phyloP scores from a whole-genome alignment of 208 protist species.

The Phytomonas serpens region DNA sequence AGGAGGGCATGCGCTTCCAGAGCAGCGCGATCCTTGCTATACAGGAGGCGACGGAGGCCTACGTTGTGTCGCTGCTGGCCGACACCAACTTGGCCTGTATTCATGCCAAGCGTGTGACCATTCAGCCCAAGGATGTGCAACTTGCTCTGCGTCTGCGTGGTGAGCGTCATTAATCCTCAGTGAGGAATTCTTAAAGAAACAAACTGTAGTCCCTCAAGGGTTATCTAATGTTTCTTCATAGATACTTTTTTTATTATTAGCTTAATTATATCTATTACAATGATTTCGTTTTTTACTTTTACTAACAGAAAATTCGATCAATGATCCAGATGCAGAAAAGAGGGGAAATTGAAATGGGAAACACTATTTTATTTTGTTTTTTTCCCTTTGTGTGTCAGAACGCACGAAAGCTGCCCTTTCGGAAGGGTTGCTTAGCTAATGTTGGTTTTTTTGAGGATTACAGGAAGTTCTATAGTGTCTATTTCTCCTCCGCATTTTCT shows the following conservation, averaged over 20 bases:
- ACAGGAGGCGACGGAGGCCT: conserved; percentile 90
- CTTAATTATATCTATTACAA: conserved; percentile 10
- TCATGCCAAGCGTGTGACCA: conserved; percentile 82
- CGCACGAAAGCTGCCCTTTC: not conserved
- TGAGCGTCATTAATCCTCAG: conserved; percentile 35
- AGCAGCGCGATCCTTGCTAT: conserved; percentile 68
- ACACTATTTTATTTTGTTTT: conserved; percentile 7
- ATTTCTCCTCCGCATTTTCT: not conserved
- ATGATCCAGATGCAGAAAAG: conserved; percentile 1
- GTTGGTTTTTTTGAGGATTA: not conserved
- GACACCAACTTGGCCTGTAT: conserved; percentile 88
- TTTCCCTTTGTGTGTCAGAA: not conserved
- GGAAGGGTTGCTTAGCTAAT: not conserved
- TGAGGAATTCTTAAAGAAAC: conserved; percentile 10
- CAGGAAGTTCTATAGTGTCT: not conserved
- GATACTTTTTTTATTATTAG: conserved; percentile 15
- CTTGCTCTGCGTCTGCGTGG: conserved; percentile 52
- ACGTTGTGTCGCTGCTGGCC: conserved; percentile 89
- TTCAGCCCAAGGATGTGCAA: conserved; percentile 74
- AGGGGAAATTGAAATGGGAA: conserved; percentile 2
- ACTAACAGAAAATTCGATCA: conserved; percentile 13
- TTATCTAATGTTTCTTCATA: conserved; percentile 15
- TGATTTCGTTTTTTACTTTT: not conserved
- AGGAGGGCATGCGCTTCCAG: conserved; percentile 85
- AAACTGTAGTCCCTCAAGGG: conserved; percentile 2